Evolutionary conservation across 331 rosid species (phyloP), one percentile per base, ranked within the genome.

Genomic region (Arachis monticola): DNA sequence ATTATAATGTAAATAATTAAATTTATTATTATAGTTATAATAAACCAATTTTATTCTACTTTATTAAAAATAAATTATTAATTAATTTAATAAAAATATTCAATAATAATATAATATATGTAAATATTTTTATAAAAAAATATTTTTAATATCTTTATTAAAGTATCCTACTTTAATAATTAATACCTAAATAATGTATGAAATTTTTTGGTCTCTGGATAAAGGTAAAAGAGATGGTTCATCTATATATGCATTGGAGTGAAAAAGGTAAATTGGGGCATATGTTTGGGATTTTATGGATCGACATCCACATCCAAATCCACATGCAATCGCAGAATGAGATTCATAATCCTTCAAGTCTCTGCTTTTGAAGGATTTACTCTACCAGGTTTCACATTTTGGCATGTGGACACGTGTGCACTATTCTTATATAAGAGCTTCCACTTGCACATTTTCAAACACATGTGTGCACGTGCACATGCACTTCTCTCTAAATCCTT

Each of bases 391-490:
- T 85, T 74, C 83, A 53, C 86, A 78, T 72, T 38, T 38, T 38
- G 5, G 69, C 93, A 83, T 64, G 96, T 90, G 91, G 42, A 73
- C 93, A 92, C 90, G 86, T 88, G 89, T 85, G 89, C 86, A 51
- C 84, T 81, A 52, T 78, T 56, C 60, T 60, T 76, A 27, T 27
- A 27, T 27, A 27, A 27, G 60, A 80, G 50, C 59, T 85, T 84
- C 81, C 87, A 69, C 80, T 82, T 78, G 85, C 87, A 71, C 82
- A 35, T 60, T 80, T 75, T 86, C 84, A 80, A 85, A 88, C 93
- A 86, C 92, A 80, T 83, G 91, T 78, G 40, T 76, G 83, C 97
- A 89, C 90, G 89, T 92, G 93, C 80, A 74, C 60, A 6, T 55
- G 31, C 60, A 86, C 80, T 82, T 75, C 80, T 66, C 85, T 85